Evolutionary conservation across 139 green algal genomes (phyloP).

Genomic region (Picochlorum sp.): DNA sequence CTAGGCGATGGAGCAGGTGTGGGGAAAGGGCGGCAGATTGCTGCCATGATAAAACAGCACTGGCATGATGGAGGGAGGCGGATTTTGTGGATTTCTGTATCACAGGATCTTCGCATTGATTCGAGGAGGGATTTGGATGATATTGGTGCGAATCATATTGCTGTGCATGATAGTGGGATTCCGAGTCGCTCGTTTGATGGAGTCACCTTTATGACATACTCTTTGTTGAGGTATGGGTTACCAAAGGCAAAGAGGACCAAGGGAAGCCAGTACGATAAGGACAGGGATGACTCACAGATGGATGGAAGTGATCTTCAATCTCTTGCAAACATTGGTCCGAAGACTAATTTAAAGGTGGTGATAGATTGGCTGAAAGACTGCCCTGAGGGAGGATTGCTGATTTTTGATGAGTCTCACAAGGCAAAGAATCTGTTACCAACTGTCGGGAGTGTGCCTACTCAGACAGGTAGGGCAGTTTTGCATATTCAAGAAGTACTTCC

Average conservation of each 20-base stretch:
- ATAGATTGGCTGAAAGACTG: conserved; percentile 42
- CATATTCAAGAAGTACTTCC: conserved; percentile 70
- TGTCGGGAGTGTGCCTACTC: conserved; percentile 30
- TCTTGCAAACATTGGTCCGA: no score
- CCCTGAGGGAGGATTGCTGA: conserved; percentile 22
- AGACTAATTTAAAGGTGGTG: conserved; percentile 8
- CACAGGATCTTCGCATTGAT: conserved; percentile 61
- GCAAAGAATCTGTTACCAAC: conserved; percentile 80
- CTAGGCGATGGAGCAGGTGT: conserved; percentile 79
- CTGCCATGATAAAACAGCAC: conserved; percentile 43
- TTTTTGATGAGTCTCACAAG: conserved; percentile 80
- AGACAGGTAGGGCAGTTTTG: conserved; percentile 67
- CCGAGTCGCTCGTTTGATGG: conserved; percentile 40
- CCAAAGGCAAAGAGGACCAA: neutral
- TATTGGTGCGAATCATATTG: conserved; percentile 29
- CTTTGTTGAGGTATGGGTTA: conserved; percentile 5
- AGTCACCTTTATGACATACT: conserved; percentile 57
- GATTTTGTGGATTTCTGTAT: conserved; percentile 70
- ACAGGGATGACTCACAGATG: neutral
- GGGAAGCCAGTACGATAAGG: neutral
- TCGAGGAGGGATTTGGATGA: conserved; percentile 71
- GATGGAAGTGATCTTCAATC: neutral
- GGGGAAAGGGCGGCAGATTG: conserved; percentile 77
- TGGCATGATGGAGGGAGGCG: conserved; percentile 5
- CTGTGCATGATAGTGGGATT: conserved; percentile 30